Conservation (phyloP, 2,329 filamentous ascomycete genomes). For the Ophiostoma perfectum region DNA sequence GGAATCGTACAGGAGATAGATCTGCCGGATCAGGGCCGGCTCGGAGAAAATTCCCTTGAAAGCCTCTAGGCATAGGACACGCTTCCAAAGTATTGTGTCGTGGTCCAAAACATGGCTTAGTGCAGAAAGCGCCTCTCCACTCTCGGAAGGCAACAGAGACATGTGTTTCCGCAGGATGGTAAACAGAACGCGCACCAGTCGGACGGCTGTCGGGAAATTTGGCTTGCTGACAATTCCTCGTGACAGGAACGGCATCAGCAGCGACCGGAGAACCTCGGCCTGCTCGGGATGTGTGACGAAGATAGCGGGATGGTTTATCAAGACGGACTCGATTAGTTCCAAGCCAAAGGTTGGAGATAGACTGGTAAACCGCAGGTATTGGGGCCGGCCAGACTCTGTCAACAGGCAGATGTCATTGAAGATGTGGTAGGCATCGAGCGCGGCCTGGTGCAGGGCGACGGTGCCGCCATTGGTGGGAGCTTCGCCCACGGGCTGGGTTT, state of each 20-base stretch:
- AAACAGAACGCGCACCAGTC: conserved; percentile 76
- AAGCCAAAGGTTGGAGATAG: conserved; percentile 79
- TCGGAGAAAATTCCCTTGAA: conserved; percentile 83
- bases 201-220: conserved; percentile 74
- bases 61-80: conserved; percentile 84
- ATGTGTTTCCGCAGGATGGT: conserved; percentile 76
- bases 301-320: conserved; percentile 77
- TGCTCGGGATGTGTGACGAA: conserved; percentile 77
- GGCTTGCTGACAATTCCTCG: conserved; percentile 71
- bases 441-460: conserved; percentile 66
- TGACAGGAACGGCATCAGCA: conserved; percentile 78
- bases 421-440: conserved; percentile 78
- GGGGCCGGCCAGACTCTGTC: conserved; percentile 75
- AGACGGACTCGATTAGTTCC: conserved; percentile 84
- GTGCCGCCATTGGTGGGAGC: conserved; percentile 60
- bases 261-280: conserved; percentile 66
- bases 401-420: conserved; percentile 87
- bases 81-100: conserved; percentile 78
- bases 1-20: conserved; percentile 75
- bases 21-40: conserved; percentile 67
- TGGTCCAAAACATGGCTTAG: conserved; percentile 84
- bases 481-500: conserved; percentile 54
- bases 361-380: conserved; percentile 73
- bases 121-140: conserved; percentile 73
- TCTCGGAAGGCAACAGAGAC: conserved; percentile 67